Evolutionary conservation across 768 basidiomycete genomes (phyloP), one percentile per base, ranked within the genome.

Genomic region (Lactifluus piperatus): DNA sequence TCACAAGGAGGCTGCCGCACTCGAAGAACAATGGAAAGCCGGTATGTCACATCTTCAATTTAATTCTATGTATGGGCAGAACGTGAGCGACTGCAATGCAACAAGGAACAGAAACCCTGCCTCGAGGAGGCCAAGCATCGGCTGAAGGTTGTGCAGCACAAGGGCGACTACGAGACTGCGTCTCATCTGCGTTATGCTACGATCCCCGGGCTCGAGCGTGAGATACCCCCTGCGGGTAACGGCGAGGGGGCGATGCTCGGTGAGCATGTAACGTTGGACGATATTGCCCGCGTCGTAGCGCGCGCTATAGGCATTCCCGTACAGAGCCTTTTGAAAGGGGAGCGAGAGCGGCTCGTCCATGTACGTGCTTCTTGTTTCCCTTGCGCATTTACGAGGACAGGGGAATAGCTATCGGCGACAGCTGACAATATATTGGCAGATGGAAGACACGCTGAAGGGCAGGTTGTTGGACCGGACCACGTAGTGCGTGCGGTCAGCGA

Each of bases 281-380:
- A 94, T 69, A 94, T 95, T 50, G 83, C 93, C 2, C 77, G 88
- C 2, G 93, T 94, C 22, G 87, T 94, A 4, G 91, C 90, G 7
- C 88, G 86, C 68, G 79, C 88, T 0, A 97, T 93, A 0, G 93
- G 93, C 6, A 94, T 95, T 27, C 93, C 93, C 0, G 91, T 94
- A 1, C 83, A 90, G 71, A 93, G 86, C 67, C 72, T 95, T 60
- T 71, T 95, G 65, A 91, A 89, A 69, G 92, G 93, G 4, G 93
- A 97, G 71, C 76, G 86, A 63, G 91, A 97, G 69, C 91, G 89
- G 67, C 76, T 97, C 24, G 85, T 94, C 9, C 85, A 93, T 73
- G 91, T 91, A 65, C 56, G 86, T 78, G 1, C 24, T 13, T 39
- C 44, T 47, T 65, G 9, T 53, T 8, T 49, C 30, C 36, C 45